phyloP scores from a whole-genome alignment of 2,329 filamentous ascomycete genomes.

The Ophiocordyceps camponoti-leonardi region DNA sequence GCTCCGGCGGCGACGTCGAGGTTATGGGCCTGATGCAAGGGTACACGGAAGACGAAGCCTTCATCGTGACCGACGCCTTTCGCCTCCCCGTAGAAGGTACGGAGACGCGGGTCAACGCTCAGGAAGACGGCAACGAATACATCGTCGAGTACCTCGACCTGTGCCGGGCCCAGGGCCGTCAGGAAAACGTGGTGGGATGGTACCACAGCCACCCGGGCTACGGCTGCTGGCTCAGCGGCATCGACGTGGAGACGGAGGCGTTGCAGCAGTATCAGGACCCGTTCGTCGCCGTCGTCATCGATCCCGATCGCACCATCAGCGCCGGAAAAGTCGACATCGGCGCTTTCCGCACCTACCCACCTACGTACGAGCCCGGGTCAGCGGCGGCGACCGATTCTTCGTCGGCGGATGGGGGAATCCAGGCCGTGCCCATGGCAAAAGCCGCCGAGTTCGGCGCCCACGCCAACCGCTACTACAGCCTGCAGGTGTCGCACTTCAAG shows the following conservation, averaged over 20 bases:
- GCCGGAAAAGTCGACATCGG: slow-evolving; percentile 95
- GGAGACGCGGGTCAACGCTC: slow-evolving; percentile 94
- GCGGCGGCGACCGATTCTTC: slow-evolving; percentile 4
- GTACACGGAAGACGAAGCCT: slow-evolving; percentile 68
- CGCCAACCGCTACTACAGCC: slow-evolving; percentile 72
- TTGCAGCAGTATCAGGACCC: slow-evolving; percentile 73
- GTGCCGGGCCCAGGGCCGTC: slow-evolving; percentile 56
- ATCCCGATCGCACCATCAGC: slow-evolving; percentile 87
- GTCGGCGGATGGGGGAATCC: slow-evolving; percentile 36
- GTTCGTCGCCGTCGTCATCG: slow-evolving; percentile 89
- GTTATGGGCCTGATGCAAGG: slow-evolving; percentile 98
- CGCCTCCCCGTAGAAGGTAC: slow-evolving; percentile 90
- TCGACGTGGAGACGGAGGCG: slow-evolving; percentile 79
- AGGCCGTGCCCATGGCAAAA: slow-evolving; percentile 79
- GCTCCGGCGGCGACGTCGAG: slow-evolving; percentile 82
- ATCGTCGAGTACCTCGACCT: slow-evolving; percentile 71
- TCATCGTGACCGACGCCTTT: slow-evolving; percentile 90
- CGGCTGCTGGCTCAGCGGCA: slow-evolving; percentile 93
- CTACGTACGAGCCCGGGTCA: slow-evolving; percentile 49
- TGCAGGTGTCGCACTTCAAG: slow-evolving; percentile 91
- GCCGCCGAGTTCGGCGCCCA: slow-evolving; percentile 93
- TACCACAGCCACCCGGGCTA: slow-evolving; percentile 97
- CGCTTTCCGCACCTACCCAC: slow-evolving; percentile 82
- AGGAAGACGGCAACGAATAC: slow-evolving; percentile 93
- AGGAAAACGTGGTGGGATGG: slow-evolving; percentile 93